Evolutionary conservation across 352 stramenopile genomes (phyloP).

Genomic region (Pythium insidiosum): DNA sequence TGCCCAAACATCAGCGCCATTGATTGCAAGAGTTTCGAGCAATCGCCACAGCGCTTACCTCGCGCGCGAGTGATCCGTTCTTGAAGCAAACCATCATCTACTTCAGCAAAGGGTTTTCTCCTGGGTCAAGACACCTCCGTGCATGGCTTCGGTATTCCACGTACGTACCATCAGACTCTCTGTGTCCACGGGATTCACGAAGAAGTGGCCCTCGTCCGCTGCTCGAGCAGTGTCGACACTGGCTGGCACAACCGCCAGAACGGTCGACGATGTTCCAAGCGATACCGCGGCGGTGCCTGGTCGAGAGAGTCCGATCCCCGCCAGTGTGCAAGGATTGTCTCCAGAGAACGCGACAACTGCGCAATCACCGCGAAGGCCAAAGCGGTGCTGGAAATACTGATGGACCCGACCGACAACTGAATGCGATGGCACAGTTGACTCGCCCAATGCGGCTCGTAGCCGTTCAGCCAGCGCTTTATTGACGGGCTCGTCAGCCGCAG

Average conservation of each 20-base stretch:
- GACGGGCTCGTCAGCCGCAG: background rate
- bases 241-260: conserved; percentile 52
- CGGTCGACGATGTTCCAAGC: conserved; percentile 51
- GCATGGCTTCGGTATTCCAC: too few species aligned
- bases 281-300: conserved; percentile 52
- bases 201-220: conserved; percentile 71
- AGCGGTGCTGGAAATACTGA: conserved; percentile 57
- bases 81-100: conserved; percentile 86
- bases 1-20: background rate
- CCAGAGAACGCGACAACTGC: conserved; percentile 68
- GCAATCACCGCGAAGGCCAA: conserved; percentile 45
- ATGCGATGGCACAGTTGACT: conserved; percentile 39
- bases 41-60: conserved; percentile 18
- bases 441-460: conserved; percentile 23
- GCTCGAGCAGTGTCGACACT: conserved; percentile 31
- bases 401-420: conserved; percentile 34
- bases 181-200: conserved; percentile 70
- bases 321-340: conserved; percentile 76
- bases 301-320: conserved; percentile 47
- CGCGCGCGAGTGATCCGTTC: conserved; percentile 67
- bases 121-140: too few species aligned
- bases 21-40: background rate
- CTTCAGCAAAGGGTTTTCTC: too few species aligned
- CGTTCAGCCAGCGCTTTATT: conserved; percentile 1
- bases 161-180: conserved; percentile 41